Evolutionary conservation across 2,329 filamentous ascomycete species (phyloP), one percentile per base, ranked within the genome.

Genomic region (Hymenoscyphus infarciens): DNA sequence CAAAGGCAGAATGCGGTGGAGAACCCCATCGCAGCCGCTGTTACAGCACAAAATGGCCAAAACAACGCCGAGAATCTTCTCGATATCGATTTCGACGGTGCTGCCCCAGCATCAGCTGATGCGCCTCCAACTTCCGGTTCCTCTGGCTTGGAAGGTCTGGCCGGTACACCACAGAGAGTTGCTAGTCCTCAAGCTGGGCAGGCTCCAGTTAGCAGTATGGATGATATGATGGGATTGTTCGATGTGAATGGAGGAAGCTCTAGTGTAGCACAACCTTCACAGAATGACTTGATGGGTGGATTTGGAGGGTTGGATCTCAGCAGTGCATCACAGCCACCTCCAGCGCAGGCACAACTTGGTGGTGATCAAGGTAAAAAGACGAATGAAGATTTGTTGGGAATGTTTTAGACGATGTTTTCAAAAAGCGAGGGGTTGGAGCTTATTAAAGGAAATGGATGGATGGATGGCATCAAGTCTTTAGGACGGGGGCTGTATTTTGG

Each of bases 61-160:
- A 90, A 78, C 79, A 97, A 97, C 71, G 84, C 94, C 67, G 95
- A 99, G 77, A 99, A 98, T 75, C 82, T 99, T 22, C 83, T 99
- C 61, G 95, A 99, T 72, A 96, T 97, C 71, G 92, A 97, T 76
- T 97, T 97, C 74, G 95, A 98, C 73, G 95, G 94, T 29, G 89
- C 91, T 2, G 93, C 90, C 2, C 94, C 94, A 2, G 94, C 95
- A n/a, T 94, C 91, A 13, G 83, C 91, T 59, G 89, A 93, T 68
- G 84, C 84, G 61, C 80, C 86, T 66, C 83, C 86, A 16, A 70
- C 75, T n/a, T 74, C 72, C 55, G 79, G 81, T 55, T 66, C 78
- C 19, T 80, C 79, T 15, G 80, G 81, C 53, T 72, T 85, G 16
- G 82, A 83, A 70, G 80, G 82, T 13, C 74, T 83, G 52, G 78